phyloP scores from a whole-genome alignment of 306 rosid species.

The Prunus mira region DNA sequence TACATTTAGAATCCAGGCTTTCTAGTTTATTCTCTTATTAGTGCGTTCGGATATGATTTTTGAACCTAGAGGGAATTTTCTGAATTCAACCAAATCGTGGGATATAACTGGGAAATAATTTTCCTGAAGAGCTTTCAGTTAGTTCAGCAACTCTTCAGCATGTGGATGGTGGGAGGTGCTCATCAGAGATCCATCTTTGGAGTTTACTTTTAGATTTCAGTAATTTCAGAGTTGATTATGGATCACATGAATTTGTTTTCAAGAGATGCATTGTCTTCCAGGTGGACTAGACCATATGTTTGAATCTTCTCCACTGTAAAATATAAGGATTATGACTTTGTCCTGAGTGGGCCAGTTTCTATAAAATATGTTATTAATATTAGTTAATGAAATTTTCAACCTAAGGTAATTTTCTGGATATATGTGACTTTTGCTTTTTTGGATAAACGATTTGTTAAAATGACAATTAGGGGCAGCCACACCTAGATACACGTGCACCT shows the following conservation, averaged over 20 bases:
- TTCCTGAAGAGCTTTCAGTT: no score
- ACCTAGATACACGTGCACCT: background rate
- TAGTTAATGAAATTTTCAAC: no score
- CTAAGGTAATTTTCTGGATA: background rate
- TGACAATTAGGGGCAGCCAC: background rate
- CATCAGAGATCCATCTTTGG: no score
- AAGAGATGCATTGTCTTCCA: no score
- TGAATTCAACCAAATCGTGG: background rate
- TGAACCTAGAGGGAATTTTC: background rate
- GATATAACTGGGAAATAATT: no score
- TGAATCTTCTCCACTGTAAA: background rate
- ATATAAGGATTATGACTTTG: background rate
- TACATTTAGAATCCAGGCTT: background rate
- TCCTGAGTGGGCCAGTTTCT: background rate
- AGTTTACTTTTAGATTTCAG: no score
- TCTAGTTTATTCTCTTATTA: background rate
- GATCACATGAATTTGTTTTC: no score
- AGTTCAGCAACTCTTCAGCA: no score
- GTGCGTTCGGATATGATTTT: background rate
- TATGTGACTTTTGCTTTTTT: background rate
- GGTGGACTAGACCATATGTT: background rate
- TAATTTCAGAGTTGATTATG: no score
- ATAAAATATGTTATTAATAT: background rate
- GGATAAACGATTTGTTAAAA: background rate
- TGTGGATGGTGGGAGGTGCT: no score